phyloP scores from a whole-genome alignment of 768 basidiomycete genomes.

The Trametes cingulata region DNA sequence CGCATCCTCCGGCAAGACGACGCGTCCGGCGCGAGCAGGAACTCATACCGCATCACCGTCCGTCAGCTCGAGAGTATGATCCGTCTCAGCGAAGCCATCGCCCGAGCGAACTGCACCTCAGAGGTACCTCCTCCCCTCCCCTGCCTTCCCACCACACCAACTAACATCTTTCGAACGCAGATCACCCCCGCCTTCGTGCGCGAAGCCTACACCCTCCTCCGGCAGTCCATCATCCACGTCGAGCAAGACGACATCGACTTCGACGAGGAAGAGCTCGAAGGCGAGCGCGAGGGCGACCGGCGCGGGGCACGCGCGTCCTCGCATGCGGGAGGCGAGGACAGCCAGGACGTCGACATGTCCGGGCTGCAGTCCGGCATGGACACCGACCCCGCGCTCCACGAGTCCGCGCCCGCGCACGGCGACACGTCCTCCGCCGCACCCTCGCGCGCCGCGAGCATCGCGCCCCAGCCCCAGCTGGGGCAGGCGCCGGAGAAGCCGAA shows the following conservation, averaged over 20 bases:
- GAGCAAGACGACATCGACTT: constrained; percentile 99
- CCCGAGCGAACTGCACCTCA: constrained; percentile 93
- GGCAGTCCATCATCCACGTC: constrained; percentile 98
- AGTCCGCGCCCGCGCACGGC: constrained; percentile 35
- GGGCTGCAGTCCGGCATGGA: constrained; percentile 54
- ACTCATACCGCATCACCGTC: constrained; percentile 96
- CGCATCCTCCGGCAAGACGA: constrained; percentile 91
- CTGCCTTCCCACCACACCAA: no score
- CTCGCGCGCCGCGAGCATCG: constrained; percentile 27
- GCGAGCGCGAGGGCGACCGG: constrained; percentile 46
- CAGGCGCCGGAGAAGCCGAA: constrained; percentile 45
- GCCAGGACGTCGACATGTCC: constrained; percentile 65
- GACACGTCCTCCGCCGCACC: constrained; percentile 23
- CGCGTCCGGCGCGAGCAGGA: constrained; percentile 80
- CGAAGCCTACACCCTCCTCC: constrained; percentile 90
- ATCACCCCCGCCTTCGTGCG: constrained; percentile 93
- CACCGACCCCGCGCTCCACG: constrained; percentile 40
- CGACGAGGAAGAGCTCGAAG: constrained; percentile 83
- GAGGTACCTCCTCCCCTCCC: constrained; percentile 54
- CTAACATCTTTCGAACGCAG: constrained; percentile 41
- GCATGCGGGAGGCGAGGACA: constrained; percentile 42
- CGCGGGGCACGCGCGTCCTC: constrained; percentile 34
- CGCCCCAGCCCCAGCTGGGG: constrained; percentile 13
- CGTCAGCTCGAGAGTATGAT: constrained; percentile 99
- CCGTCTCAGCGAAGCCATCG: constrained; percentile 95